phyloP scores from a whole-genome alignment of 306 rosid genomes.

The Amphicarpaea edgeworthii region DNA sequence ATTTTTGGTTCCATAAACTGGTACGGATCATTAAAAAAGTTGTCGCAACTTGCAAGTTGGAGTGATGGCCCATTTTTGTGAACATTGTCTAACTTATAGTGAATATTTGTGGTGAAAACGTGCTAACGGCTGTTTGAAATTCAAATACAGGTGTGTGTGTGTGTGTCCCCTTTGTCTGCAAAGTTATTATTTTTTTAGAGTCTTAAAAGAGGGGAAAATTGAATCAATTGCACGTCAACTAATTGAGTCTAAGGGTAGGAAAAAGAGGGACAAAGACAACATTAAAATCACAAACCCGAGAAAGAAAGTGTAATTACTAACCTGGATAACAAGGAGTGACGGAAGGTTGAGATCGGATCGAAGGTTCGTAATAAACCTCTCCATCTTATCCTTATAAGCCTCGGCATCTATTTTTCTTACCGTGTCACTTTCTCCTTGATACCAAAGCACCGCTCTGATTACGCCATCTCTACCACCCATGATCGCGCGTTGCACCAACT shows the following conservation, averaged over 20 bases:
- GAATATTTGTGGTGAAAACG: neutral
- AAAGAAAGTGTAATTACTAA: neutral
- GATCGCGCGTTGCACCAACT: conserved; percentile 53
- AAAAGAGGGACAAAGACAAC: neutral
- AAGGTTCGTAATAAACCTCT: conserved; percentile 51
- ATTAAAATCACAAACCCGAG: neutral
- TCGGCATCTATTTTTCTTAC: conserved; percentile 55
- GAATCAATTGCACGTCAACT: neutral
- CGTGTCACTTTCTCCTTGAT: conserved; percentile 73
- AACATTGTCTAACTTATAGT: no score
- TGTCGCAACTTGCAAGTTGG: no score
- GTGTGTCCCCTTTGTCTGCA: neutral
- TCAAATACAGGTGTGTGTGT: neutral
- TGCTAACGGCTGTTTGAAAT: conserved; percentile 7
- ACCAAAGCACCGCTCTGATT: conserved; percentile 64
- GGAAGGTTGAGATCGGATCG: conserved; percentile 57
- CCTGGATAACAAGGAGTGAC: conserved; percentile 66
- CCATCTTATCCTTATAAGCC: conserved; percentile 49
- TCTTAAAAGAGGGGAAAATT: no score
- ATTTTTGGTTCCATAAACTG: no score
- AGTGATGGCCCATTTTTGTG: no score
- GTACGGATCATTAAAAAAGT: no score
- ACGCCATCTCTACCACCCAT: conserved; percentile 29
- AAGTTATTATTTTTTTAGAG: no score
- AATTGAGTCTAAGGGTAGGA: neutral